Evolutionary conservation across 1,139 yeast genomes (phyloP), one percentile per base, ranked within the genome.

Genomic region (Sporopachydermia cereana): DNA sequence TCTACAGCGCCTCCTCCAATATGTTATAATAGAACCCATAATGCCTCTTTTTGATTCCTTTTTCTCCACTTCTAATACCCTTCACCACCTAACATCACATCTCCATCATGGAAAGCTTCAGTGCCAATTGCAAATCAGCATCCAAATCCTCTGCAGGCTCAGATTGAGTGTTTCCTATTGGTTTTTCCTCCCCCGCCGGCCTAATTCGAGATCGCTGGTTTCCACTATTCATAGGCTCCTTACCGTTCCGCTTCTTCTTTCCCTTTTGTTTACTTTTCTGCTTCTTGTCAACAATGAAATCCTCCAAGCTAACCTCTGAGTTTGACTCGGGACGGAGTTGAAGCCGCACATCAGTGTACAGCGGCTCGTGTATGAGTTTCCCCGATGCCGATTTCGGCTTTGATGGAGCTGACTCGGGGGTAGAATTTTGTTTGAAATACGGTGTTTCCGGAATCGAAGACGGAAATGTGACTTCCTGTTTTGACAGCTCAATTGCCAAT

Each of bases 61-160:
- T 27, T 27, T 27, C 30, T 27, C n/a, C 30, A n/a, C 30, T 27
- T 27, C 30, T 12, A 27, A n/a, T 27, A 12, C 30, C n/a, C n/a
- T 27, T n/a, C 30, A 12, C 14, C 12, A 27, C 30, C 30, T n/a
- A 27, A 12, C n/a, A 12, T 34, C 39, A 34, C n/a, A 34, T n/a
- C 39, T 34, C 39, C 18, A 34, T 34, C 22, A 34, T 16, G 7
- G 39, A 34, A 5, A 34, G 39, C 22, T 34, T 34, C 39, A 34
- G 22, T 34, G 39, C 39, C 22, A 16, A 9, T n/a, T 34, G 7
- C 9, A 34, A 34, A 16, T 34, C 39, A 7, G 9, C 39, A 34
- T 34, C 39, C 18, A 7, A 5, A 16, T 34, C 22, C 39, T 34
- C 39, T 12, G 30, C 12, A n/a, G n/a, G n/a, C n/a, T n/a, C n/a